Evolutionary conservation across 345 rosid genomes (phyloP), one percentile per base, ranked within the genome.

Genomic region (Acer negundo): DNA sequence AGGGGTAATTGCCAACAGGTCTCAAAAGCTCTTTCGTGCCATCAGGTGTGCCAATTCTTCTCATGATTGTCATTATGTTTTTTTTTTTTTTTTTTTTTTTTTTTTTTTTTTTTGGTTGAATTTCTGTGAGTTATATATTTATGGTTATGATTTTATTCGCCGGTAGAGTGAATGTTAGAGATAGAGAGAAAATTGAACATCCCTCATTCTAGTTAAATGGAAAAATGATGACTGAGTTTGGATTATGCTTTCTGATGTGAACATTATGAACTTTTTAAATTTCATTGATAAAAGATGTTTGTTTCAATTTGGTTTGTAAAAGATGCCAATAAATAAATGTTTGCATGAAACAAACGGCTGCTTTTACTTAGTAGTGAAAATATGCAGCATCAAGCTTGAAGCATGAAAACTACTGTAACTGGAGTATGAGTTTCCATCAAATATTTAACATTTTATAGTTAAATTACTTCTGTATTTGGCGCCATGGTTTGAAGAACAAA

Each of bases 21-120:
- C 15, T 83, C 98, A 20, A 92, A 90, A 82, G 83, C 81, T 68
- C 86, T 94, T 28, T 92, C 97, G 2, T 94, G 98, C 80, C 95
- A 87, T 83, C 97, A 92, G 95, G 98, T 90, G 69, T 59, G 49
- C 35, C 11, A 4, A 24, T 23, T 67, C 46, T 23, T 58, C 64
- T 4, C 31, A 15, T 42, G 42, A 22, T 20, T 55, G 63, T 75
- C 2, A 40, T 62, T 38, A 26, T 31, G 35, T 8, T 42, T 0
- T 6, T 9, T 23, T 40, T 59, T 23, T 11, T 8, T 6, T 53
- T 2, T 53, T 2, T 67, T 12, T 28, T 51, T 9, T 23, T 40
- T 59, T 23, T 11, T 8, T 6, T 53, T 2, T 53, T 2, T 67
- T 12, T 28, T 51, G 68, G 35, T 49, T 10, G 26, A 51, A 47